A percentile compares a stretch with the other conserved stretches of the same genome.
Evolutionary conservation across 1,284 basidiomycete genomes (phyloP).

Genomic region (Moesziomyces sp.): DNA sequence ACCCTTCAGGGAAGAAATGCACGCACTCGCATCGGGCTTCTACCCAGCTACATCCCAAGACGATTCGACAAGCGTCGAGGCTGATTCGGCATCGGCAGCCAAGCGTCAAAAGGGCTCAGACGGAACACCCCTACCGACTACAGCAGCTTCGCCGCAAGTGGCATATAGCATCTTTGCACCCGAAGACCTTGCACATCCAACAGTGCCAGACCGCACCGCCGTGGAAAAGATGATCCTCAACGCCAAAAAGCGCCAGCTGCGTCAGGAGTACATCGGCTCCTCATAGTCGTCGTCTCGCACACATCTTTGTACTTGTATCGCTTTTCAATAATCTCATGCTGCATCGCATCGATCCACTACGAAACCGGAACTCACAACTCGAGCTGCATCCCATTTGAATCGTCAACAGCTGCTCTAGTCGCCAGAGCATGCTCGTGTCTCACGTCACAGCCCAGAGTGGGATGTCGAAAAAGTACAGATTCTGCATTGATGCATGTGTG

Average conservation of each 20-base stretch:
- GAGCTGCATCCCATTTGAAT: no score
- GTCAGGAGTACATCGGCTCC: conserved; percentile 32
- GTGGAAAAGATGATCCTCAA: conserved; percentile 36
- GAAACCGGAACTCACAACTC: no score
- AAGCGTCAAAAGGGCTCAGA: conserved; percentile 16
- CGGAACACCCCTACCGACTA: not conserved
- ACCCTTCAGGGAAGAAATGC: conserved; percentile 40
- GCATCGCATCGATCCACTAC: not conserved
- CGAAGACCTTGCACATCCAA: conserved; percentile 20
- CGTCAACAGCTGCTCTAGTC: no score
- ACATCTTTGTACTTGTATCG: conserved; percentile 14
- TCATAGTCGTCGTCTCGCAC: not conserved
- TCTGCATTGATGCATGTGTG: conserved; percentile 47
- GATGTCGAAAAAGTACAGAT: conserved; percentile 37
- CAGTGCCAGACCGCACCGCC: conserved; percentile 20
- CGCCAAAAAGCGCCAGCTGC: conserved; percentile 29
- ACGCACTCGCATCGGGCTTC: conserved; percentile 3
- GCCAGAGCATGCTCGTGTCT: no score
- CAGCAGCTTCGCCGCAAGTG: not conserved
- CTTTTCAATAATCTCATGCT: not conserved
- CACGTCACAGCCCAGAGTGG: no score
- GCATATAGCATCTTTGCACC: conserved; percentile 37
- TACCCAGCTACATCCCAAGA: conserved; percentile 1
- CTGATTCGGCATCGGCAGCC: not conserved
- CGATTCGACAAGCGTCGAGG: conserved; percentile 1